Base-by-base conservation (phyloP, 2,329 filamentous ascomycete genomes). In the Colletotrichum abscissum region DNA sequence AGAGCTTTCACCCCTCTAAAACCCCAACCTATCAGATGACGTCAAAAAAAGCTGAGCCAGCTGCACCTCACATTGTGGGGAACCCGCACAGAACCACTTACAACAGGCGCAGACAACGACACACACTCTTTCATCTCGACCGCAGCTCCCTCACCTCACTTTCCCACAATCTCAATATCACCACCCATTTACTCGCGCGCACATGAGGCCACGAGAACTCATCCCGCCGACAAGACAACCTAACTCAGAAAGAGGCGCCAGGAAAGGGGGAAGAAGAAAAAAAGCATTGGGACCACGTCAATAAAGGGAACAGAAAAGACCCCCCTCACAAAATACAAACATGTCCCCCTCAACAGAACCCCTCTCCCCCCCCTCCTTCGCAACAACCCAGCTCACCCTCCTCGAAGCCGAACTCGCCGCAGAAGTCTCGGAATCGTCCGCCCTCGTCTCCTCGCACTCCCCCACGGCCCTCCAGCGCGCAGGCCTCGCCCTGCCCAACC, bases 401-500 rank as follows among this genome's bases (percentile, higher is more conserved):
- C 89, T 97, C 52, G 87, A 91, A 58, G 86, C 85, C 64, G 94
- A 97, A 82, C 91, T 95, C 35, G 87, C 91, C 77, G 90, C 91
- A 78, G 94, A 97, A 82, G 86, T 94, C 62, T 85, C 88, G 59
- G 92, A 95, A 82, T 94, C 92, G 26, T 88, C 91, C 76, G 83
- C 87, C 54, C 89, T 95, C 71, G 88, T 95, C 72, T 87, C 90
- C 57, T 89, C 88, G 58, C 90, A 93, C 81, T 91, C 92, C 60
- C 94, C 94, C 5, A 85, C 88, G 0, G 87, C 90, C 1, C 90
- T 97, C 14, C 90, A 94, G 79, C 91, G 93, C 72, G 93, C 93
- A 6, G 94, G 94, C n/a, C 88, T 95, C 54, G 94, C 94, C 38
- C 87, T 97, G 77, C 90, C 91, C 19, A 96, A 95, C 82, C 90